Conservation (phyloP, 2,329 filamentous ascomycete species). For the Ceratocystiopsis sp. region DNA sequence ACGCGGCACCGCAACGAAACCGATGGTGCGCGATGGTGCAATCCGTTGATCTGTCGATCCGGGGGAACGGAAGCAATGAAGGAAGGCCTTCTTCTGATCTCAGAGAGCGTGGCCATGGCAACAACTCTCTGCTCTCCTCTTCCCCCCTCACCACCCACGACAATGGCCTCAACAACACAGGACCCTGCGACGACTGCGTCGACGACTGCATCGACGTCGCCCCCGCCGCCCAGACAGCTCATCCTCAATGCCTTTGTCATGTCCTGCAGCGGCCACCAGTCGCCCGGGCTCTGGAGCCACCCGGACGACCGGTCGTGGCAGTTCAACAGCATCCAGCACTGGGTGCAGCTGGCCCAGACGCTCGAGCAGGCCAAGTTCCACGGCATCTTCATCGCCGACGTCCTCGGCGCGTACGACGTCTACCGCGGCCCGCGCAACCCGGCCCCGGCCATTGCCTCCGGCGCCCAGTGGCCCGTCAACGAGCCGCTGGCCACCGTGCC, state of each 20-base stretch:
- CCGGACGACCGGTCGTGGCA: conserved; percentile 44
- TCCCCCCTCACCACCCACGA: background rate
- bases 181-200: no score
- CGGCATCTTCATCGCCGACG: conserved; percentile 50
- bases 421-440: conserved; percentile 35
- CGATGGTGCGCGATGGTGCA: no score
- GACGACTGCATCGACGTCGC: no score
- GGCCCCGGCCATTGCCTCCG: conserved; percentile 40
- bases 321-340: conserved; percentile 43
- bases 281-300: conserved; percentile 37
- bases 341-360: conserved; percentile 41
- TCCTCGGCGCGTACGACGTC: conserved; percentile 48
- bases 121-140: no score
- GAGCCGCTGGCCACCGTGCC: conserved; percentile 38
- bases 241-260: conserved; percentile 5
- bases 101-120: no score
- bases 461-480: conserved; percentile 56
- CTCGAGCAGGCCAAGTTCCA: conserved; percentile 47
- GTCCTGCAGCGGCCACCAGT: conserved; percentile 26
- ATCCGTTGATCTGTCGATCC: no score
- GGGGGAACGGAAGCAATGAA: no score
- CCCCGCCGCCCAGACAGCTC: background rate
- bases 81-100: no score
- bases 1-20: no score
- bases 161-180: background rate